Evolutionary conservation across 2,329 filamentous ascomycete genomes (phyloP), one percentile per base, ranked within the genome.

Genomic region (Xylaria sp.): DNA sequence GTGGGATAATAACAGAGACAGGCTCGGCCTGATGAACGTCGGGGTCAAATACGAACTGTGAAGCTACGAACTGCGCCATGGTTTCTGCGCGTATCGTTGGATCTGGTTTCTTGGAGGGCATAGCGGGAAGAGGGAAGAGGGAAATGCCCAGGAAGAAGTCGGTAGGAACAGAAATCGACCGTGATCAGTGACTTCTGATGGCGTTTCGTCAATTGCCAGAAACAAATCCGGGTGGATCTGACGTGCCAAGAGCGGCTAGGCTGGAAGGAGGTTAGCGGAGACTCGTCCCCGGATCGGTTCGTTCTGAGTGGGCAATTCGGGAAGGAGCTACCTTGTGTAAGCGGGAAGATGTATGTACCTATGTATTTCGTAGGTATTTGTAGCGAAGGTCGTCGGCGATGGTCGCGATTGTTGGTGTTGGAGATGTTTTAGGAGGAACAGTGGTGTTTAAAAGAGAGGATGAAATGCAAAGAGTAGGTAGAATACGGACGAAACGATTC

Each of bases 91-190:
- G 76, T 63, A 75, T 75, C 48, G 69, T 58, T 34, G 73, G 67
- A 65, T 83, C 81, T 63, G 78, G 80, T 71, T 86, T 86, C 56
- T 80, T 78, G 30, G 23, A 30, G 23, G 83, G 80, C 83, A 85
- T 85, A 57, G 66, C 62, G 64, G 52, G 19, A 58, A 58, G 47
- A 57, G 54, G 52, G 57, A 65, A 66, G 23, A 57, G 54, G 52
- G 57, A 65, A 66, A 5, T 30, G 23, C 23, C 23, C 23, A 30
- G 23, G 23, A 30, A 30, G 23, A 30, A 30, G 4, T 30, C 23
- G 23, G 23, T 59, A 52, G 46, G 50, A 51, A 35, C 44, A 59
- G 18, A 19, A 53, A 30, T 5, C 37, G 37, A 42, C 37, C 9
- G 13, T 19, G 47, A 50, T 8, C 6, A 30, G 30, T 13, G 11